Evolutionary conservation across 1,139 yeast species (phyloP).

Genomic region (Blastobotrys aristatus): DNA sequence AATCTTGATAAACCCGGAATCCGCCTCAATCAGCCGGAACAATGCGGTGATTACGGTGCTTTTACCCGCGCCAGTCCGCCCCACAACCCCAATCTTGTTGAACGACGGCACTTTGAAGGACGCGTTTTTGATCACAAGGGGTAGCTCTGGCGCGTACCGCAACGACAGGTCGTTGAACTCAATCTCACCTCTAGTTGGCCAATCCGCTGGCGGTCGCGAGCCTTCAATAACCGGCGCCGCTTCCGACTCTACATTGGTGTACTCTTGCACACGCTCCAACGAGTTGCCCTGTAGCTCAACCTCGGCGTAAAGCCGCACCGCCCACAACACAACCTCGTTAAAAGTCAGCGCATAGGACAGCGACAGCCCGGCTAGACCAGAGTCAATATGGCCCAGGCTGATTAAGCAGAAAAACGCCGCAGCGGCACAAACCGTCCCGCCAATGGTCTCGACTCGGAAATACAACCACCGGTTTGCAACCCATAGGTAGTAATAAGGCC

Average conservation of each 20-base stretch:
- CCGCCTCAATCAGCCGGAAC: conserved; percentile 89
- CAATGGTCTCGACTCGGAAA: conserved; percentile 76
- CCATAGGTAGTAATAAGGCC: conserved; percentile 95
- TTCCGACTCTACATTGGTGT: conserved; percentile 77
- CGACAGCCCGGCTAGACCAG: conserved; percentile 95
- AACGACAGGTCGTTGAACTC: conserved; percentile 71
- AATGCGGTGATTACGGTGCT: conserved; percentile 94
- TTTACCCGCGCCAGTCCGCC: conserved; percentile 98
- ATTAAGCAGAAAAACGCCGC: conserved; percentile 72
- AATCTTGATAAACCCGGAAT: conserved; percentile 70
- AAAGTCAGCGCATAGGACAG: conserved; percentile 87
- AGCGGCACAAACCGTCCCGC: conserved; percentile 74
- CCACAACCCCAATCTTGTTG: conserved; percentile 88
- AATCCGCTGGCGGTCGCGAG: conserved; percentile 60
- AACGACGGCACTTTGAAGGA: conserved; percentile 73
- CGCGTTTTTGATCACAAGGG: conserved; percentile 82
- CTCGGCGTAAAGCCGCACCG: conserved; percentile 80
- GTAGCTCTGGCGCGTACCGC: conserved; percentile 82
- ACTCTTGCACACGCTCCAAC: conserved; percentile 84
- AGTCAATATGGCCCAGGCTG: conserved; percentile 63
- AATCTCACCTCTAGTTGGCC: conserved; percentile 85
- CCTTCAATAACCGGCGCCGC: conserved; percentile 65
- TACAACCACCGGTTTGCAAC: conserved; percentile 93
- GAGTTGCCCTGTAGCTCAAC: conserved; percentile 96
- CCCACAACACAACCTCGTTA: conserved; percentile 85